phyloP scores from a whole-genome alignment of 805 yeast genomes.

The Pichia cephalocereana region DNA sequence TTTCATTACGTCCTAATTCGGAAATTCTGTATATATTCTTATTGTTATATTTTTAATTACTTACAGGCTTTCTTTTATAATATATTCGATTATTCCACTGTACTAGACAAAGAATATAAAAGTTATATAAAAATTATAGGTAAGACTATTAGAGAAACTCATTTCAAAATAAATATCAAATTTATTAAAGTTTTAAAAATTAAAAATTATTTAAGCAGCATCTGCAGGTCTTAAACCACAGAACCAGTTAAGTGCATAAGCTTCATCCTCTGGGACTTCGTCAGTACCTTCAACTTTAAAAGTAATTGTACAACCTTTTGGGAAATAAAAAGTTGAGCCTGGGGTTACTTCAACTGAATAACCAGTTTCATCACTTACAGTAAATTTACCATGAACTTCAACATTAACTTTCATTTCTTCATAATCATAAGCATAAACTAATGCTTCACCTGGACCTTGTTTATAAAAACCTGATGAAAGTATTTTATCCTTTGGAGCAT shows the following conservation, averaged over 20 bases:
- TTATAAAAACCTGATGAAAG: slow-evolving; percentile 56
- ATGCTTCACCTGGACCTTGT: slow-evolving; percentile 58
- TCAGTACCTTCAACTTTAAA: slow-evolving; percentile 39
- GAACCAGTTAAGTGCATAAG: slow-evolving; percentile 57
- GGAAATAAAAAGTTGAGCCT: slow-evolving; percentile 62
- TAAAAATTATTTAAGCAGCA: background rate
- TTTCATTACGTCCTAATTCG: too few species aligned
- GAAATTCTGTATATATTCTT: too few species aligned
- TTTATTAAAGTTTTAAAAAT: background rate
- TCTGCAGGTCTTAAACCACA: slow-evolving; percentile 44
- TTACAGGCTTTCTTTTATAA: too few species aligned
- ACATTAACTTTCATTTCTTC: slow-evolving; percentile 65
- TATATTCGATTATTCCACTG: background rate
- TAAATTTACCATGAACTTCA: slow-evolving; percentile 59
- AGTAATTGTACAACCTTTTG: slow-evolving; percentile 59
- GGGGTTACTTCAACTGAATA: slow-evolving; percentile 45
- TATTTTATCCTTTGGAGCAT: slow-evolving; percentile 50
- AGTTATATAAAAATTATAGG: too few species aligned
- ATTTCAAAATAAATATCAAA: background rate
- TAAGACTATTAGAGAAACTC: too few species aligned
- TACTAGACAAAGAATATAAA: background rate
- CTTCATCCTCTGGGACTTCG: slow-evolving; percentile 28
- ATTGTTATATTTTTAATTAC: too few species aligned
- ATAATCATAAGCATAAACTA: slow-evolving; percentile 56
- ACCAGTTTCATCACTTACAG: slow-evolving; percentile 56